Conservation (phyloP, 2,329 filamentous ascomycete species). For the Alternaria ethzedia region DNA sequence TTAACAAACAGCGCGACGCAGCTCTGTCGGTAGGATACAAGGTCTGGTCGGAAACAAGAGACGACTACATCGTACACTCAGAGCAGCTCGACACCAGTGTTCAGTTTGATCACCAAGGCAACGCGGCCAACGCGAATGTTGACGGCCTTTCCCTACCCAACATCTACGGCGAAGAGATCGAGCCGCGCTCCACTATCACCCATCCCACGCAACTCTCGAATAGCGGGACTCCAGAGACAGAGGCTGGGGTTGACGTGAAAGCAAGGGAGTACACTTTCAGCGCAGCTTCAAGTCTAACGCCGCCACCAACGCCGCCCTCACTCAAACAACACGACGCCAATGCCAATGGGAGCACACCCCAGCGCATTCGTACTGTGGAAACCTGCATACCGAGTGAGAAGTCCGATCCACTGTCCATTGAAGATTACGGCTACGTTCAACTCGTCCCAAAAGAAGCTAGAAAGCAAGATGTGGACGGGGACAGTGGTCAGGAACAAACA, state of each 20-base stretch:
- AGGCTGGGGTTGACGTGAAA: no score
- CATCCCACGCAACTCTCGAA: not conserved
- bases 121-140: not conserved
- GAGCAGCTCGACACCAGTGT: conserved; percentile 10
- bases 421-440: conserved; percentile 1
- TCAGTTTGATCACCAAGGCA: conserved; percentile 13
- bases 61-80: conserved; percentile 20
- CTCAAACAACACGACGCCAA: no score
- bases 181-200: not conserved
- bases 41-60: conserved; percentile 13
- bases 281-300: not conserved
- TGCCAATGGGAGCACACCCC: not conserved
- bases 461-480: not conserved
- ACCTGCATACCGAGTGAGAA: not conserved
- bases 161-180: conserved; percentile 13
- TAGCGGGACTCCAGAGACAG: not conserved
- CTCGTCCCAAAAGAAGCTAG: not conserved
- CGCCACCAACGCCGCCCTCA: not conserved
- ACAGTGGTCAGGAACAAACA: not conserved
- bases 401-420: not conserved
- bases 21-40: conserved; percentile 12
- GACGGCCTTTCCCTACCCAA: conserved; percentile 10
- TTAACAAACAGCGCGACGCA: conserved; percentile 8
- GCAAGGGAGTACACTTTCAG: not conserved
- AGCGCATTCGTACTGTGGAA: not conserved